These are phyloP conservation scores for Mycena haematopus DNA, from an alignment of 768 basidiomycete species.

Conservation along the genomic window DNA sequence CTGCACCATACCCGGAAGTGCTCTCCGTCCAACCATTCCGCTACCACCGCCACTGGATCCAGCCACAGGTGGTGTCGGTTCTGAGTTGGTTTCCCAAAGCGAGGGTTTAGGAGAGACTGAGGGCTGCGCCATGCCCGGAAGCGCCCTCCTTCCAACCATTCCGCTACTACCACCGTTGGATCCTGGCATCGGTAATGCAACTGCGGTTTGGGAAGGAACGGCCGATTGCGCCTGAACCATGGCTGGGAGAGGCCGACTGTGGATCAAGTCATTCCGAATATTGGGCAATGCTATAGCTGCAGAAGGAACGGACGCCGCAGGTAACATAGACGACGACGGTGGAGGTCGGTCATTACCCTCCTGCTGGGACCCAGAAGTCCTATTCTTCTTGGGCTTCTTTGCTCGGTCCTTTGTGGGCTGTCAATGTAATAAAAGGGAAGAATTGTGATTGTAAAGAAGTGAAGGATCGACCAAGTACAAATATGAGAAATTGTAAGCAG, in stretches of 20 bases:
- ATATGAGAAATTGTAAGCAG: constrained; percentile 47
- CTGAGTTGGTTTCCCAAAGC: background rate
- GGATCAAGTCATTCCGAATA: background rate
- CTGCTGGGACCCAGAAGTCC: constrained; percentile 22
- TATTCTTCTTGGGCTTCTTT: constrained; percentile 67
- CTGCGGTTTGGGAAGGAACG: background rate
- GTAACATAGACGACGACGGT: background rate
- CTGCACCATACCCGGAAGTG: constrained; percentile 27
- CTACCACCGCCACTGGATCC: constrained; percentile 16
- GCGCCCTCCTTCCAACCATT: constrained; percentile 2
- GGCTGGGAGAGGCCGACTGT: constrained; percentile 10
- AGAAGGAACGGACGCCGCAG: constrained; percentile 3
- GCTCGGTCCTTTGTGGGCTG: constrained; percentile 81
- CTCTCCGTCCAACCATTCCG: constrained; percentile 39
- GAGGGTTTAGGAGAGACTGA: constrained; percentile 16
- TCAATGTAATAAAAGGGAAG: constrained; percentile 34
- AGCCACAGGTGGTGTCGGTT: constrained; percentile 21
- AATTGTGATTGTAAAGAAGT: constrained; percentile 38
- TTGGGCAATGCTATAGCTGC: constrained; percentile 1
- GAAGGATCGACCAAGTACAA: constrained; percentile 9
- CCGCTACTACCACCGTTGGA: constrained; percentile 1
- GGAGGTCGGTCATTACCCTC: background rate
- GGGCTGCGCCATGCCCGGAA: constrained; percentile 18
- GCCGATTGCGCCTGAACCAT: background rate
- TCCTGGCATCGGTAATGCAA: background rate